phyloP scores from a whole-genome alignment of 768 basidiomycete genomes.

The Tylopilus balloui region DNA sequence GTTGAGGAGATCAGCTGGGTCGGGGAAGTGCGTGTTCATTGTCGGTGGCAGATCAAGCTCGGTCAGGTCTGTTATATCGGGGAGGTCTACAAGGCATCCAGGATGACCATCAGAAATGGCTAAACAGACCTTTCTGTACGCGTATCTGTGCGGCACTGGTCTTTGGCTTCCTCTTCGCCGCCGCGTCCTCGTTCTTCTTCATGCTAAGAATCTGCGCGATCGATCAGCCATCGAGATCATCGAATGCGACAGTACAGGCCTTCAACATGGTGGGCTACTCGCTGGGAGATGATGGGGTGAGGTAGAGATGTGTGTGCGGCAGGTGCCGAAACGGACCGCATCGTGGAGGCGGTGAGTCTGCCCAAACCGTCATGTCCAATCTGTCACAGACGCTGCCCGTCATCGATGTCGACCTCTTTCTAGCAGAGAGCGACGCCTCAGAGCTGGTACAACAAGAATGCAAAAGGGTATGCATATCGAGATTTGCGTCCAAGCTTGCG shows the following conservation, averaged over 20 bases:
- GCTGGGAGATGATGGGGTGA: constrained; percentile 15
- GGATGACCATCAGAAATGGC: background rate
- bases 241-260: constrained; percentile 23
- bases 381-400: constrained; percentile 58
- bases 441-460: constrained; percentile 55
- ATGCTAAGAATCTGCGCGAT: constrained; percentile 88
- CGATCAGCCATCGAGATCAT: constrained; percentile 5
- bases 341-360: background rate
- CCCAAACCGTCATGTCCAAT: constrained; percentile 32
- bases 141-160: constrained; percentile 97
- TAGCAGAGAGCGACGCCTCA: constrained; percentile 42
- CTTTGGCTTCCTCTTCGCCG: constrained; percentile 97
- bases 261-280: constrained; percentile 38
- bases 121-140: constrained; percentile 88
- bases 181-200: constrained; percentile 99
- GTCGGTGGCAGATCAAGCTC: constrained; percentile 94
- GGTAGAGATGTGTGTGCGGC: constrained; percentile 26
- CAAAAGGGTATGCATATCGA: constrained; percentile 43
- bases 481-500: background rate
- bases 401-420: constrained; percentile 73
- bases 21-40: constrained; percentile 93
- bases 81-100: constrained; percentile 4
- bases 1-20: constrained; percentile 92
- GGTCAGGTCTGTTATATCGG: constrained; percentile 66
- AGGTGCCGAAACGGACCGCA: constrained; percentile 24